Conservation (phyloP, 108 stramenopile genomes). For the Conticribra weissflogii region DNA sequence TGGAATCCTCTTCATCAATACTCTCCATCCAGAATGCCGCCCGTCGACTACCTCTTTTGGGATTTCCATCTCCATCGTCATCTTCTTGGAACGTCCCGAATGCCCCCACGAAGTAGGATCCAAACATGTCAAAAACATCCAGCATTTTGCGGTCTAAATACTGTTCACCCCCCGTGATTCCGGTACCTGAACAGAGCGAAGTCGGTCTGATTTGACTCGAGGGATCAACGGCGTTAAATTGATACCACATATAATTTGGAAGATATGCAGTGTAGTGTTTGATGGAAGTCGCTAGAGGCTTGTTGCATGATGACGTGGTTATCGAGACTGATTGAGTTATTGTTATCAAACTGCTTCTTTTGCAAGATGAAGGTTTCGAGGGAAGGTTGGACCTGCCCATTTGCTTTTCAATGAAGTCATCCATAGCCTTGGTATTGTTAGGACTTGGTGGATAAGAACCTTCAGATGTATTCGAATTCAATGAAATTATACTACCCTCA, state of each 20-base stretch:
- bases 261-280: constrained; percentile 28
- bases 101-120: constrained; percentile 36
- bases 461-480: not conserved
- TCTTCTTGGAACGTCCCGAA: constrained; percentile 31
- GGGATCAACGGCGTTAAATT: constrained; percentile 37
- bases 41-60: not conserved
- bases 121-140: constrained; percentile 33
- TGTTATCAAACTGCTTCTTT: not conserved
- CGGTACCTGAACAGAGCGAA: constrained; percentile 37
- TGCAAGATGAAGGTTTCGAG: not conserved
- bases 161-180: constrained; percentile 28
- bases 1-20: constrained; percentile 23
- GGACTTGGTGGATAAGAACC: not conserved
- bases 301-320: no score
- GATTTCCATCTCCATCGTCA: constrained; percentile 3
- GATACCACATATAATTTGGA: constrained; percentile 48
- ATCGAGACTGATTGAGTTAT: not conserved
- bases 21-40: constrained; percentile 31
- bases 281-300: not conserved
- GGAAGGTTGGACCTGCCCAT: constrained; percentile 3
- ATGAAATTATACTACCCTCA: not conserved
- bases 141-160: constrained; percentile 45
- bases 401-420: constrained; percentile 24
- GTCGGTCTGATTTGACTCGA: constrained; percentile 28
- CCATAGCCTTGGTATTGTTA: constrained; percentile 18